Percentiles rank a stretch among this genome's conserved stretches.
phyloP scores from a whole-genome alignment of 176 grass and related monocot genomes.

The Oryza glaberrima region DNA sequence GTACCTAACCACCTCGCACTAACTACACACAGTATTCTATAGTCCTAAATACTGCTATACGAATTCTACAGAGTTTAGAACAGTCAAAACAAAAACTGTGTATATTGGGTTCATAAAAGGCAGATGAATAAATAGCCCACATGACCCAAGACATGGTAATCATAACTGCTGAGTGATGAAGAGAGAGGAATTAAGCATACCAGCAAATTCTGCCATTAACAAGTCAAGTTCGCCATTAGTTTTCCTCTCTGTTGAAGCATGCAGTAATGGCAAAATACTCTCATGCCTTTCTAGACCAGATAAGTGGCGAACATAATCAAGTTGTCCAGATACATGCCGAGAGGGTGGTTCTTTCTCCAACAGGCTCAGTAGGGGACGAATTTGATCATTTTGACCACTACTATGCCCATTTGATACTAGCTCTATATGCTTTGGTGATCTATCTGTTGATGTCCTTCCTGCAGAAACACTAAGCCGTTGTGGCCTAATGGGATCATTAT shows the following conservation, averaged over 20 bases:
- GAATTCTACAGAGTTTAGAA: neutral
- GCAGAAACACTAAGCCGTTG: conserved; percentile 64
- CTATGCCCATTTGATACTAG: conserved; percentile 65
- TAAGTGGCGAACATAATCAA: conserved; percentile 81
- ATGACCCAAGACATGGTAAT: neutral
- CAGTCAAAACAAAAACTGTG: neutral
- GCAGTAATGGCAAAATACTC: conserved; percentile 93
- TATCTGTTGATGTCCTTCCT: conserved; percentile 83
- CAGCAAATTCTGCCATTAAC: conserved; percentile 87
- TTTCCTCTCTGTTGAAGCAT: conserved; percentile 86
- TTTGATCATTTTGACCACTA: conserved; percentile 69
- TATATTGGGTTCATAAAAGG: neutral
- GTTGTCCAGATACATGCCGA: conserved; percentile 93
- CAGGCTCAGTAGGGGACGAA: conserved; percentile 88
- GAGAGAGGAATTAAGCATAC: conserved; percentile 49
- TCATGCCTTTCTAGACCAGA: conserved; percentile 96
- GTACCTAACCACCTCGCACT: conserved; percentile 3
- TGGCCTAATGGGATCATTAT: conserved; percentile 61
- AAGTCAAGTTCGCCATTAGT: conserved; percentile 91
- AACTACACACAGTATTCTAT: conserved; percentile 2
- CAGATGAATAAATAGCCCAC: conserved; percentile 11
- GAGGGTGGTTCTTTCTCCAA: conserved; percentile 97
- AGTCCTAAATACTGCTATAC: neutral
- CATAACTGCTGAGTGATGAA: neutral
- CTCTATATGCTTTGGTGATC: conserved; percentile 83